Evolutionary conservation across 1,139 yeast genomes (phyloP), one percentile per base, ranked within the genome.

Genomic region (Yamadazyma dushanensis): DNA sequence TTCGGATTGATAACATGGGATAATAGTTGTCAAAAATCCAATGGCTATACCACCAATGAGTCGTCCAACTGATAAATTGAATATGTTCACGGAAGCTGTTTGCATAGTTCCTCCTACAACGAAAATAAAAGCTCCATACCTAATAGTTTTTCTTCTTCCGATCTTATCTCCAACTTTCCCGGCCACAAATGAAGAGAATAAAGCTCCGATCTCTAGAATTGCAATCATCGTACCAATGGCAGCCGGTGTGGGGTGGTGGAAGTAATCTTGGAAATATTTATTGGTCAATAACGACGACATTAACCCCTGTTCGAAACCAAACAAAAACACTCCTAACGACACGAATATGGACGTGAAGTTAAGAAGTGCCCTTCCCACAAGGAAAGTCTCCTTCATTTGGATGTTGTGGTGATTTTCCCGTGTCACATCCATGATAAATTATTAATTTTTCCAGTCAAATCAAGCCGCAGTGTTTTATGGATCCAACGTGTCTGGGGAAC

Each of bases 1-100:
- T 57, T 90, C 97, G 5, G 88, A 78, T 62, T 89, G 96, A 59
- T 88, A 90, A 33, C 92, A 87, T 0, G 97, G 97, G n/a, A 92
- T 94, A 36, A 89, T 87, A 5, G 96, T 87, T n/a, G 95, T 83
- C 38, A 90, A 70, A 53, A 87, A 73, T 9, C 97, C 97, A 31
- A 90, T 90, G 11, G 96, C 96, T 24, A 89, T 50, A 54, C 97
- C 97, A 30, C 90, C 78, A 28, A 89, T 72, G 31, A 88, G 72
- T 47, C 97, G 72, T 1, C 97, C 96, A 23, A 77, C 41, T 19
- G 86, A 78, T 58, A 89, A 67, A 30, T 65, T 54, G 35, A 61
- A 46, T 29, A 73, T 61, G 43, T 64, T 64, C 20, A 67, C 59
- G 0, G 78, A 63, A 31, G 63, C 53, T 1, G 94, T 74, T 60